Conservation (phyloP, 257 asterid genomes). For the Phtheirospermum japonicum region DNA sequence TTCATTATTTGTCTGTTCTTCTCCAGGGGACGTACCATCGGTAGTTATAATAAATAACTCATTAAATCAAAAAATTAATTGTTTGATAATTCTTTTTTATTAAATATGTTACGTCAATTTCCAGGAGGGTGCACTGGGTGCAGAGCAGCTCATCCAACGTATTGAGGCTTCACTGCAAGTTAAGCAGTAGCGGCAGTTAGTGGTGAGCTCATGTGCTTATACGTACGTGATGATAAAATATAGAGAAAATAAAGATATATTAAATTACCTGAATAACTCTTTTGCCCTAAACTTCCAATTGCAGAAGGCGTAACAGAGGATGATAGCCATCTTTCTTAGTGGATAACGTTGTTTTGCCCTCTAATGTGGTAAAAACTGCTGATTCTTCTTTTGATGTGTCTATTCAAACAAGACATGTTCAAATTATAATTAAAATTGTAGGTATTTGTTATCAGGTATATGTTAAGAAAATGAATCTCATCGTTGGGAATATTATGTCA, state of each 20-base stretch:
- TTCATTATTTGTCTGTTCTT: too few relatives aligned
- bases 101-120: slow-evolving; percentile 17
- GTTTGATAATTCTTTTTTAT: background rate
- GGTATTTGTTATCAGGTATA: slow-evolving; percentile 17
- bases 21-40: background rate
- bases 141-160: slow-evolving; percentile 63
- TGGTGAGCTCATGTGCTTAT: slow-evolving; percentile 24
- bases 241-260: slow-evolving; percentile 1
- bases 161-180: slow-evolving; percentile 69
- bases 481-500: background rate
- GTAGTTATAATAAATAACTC: background rate
- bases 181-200: slow-evolving; percentile 49
- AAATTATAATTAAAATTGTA: slow-evolving; percentile 19
- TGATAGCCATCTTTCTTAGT: slow-evolving; percentile 15
- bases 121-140: slow-evolving; percentile 88
- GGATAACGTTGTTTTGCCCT: slow-evolving; percentile 14
- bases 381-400: slow-evolving; percentile 23
- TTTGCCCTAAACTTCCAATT: slow-evolving; percentile 18
- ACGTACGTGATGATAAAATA: background rate
- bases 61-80: too few relatives aligned
- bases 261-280: slow-evolving; percentile 5
- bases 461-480: slow-evolving; percentile 13
- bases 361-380: slow-evolving; percentile 26
- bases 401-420: slow-evolving; percentile 14
- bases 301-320: slow-evolving; percentile 21